Conservation (phyloP, 441 rosid species). For the Populus tomentosa region DNA sequence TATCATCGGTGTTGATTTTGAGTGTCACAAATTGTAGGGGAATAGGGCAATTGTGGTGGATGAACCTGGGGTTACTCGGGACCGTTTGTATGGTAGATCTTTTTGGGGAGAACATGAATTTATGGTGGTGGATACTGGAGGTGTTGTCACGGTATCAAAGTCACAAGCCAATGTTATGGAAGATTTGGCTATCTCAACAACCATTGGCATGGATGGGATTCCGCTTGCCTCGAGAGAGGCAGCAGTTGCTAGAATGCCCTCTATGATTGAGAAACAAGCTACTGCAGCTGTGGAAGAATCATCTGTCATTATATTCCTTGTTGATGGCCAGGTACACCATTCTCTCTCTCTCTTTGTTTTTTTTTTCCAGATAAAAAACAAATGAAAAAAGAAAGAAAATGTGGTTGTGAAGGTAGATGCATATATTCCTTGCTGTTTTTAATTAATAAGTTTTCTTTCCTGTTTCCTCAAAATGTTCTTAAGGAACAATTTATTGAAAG, state of each 20-base stretch:
- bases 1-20: not conserved
- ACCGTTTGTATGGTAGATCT: slow-evolving; percentile 87
- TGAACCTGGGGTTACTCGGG: slow-evolving; percentile 97
- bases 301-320: slow-evolving; percentile 68
- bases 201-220: slow-evolving; percentile 95
- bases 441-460: too few relatives aligned
- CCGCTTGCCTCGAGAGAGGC: slow-evolving; percentile 78
- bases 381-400: not conserved
- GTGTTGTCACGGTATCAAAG: slow-evolving; percentile 76
- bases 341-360: not conserved
- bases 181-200: slow-evolving; percentile 68
- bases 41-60: slow-evolving; percentile 92
- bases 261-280: slow-evolving; percentile 97
- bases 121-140: slow-evolving; percentile 93
- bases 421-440: not conserved
- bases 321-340: slow-evolving; percentile 77
- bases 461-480: not conserved
- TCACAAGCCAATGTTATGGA: slow-evolving; percentile 70
- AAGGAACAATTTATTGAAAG: not conserved
- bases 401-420: not conserved
- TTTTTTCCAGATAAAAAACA: not conserved
- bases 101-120: slow-evolving; percentile 83
- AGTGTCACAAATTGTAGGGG: slow-evolving; percentile 36
- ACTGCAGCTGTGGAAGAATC: slow-evolving; percentile 87
- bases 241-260: slow-evolving; percentile 92